A percentile compares a stretch with the other conserved stretches of the same genome.
Conservation (phyloP, 192 early-diverging fungal species). For the Backusella sp. region DNA sequence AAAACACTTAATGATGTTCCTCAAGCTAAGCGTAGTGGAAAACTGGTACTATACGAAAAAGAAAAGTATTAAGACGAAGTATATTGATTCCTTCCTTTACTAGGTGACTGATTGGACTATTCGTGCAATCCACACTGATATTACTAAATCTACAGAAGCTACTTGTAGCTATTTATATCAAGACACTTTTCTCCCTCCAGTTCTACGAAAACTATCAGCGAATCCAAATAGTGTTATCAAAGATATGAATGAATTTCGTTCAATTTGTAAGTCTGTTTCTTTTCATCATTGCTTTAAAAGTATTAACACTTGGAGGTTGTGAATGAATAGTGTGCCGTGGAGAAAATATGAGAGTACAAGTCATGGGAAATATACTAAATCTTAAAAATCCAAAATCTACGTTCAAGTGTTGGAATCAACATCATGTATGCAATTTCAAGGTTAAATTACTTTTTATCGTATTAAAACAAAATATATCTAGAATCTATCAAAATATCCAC, state of each 20-base stretch:
- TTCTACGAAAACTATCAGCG: constrained; percentile 38
- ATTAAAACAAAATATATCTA: neutral
- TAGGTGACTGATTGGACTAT: constrained; percentile 44
- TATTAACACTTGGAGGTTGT: neutral
- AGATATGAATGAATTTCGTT: constrained; percentile 41
- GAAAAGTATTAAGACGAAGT: neutral
- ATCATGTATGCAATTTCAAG: neutral
- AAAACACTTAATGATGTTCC: constrained; percentile 58
- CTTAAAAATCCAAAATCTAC: constrained; percentile 42
- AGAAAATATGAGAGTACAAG: constrained; percentile 44
- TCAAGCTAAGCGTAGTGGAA: constrained; percentile 48
- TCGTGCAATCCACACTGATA: constrained; percentile 39
- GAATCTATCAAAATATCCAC: neutral
- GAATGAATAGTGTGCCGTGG: constrained; percentile 8
- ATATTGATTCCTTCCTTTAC: neutral
- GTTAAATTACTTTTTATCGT: too few species aligned
- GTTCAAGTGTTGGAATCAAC: constrained; percentile 16
- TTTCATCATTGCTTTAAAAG: neutral
- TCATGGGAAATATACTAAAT: constrained; percentile 50
- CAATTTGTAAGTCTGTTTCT: constrained; percentile 41
- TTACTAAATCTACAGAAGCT: constrained; percentile 42
- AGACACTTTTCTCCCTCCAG: constrained; percentile 43
- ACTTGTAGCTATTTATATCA: constrained; percentile 42
- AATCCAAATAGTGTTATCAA: constrained; percentile 42
- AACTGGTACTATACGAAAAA: constrained; percentile 30